phyloP scores from a whole-genome alignment of 768 basidiomycete species.

The Tylopilus vinaceipallidus region DNA sequence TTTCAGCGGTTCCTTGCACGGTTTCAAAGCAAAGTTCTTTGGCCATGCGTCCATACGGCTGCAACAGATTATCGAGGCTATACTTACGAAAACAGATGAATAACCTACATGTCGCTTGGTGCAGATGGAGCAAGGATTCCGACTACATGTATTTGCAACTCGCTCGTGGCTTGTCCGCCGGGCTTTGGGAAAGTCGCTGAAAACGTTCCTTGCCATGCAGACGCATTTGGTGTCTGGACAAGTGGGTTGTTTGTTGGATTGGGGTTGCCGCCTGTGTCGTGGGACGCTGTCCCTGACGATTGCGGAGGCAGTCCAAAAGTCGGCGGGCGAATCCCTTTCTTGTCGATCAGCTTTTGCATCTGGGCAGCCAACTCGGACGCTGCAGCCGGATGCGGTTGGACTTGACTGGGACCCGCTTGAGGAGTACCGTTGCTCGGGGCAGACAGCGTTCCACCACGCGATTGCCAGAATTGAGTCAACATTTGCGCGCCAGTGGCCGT shows the following conservation, averaged over 20 bases:
- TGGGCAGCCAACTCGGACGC: slow-evolving; percentile 34
- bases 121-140: slow-evolving; percentile 19
- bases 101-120: slow-evolving; percentile 35
- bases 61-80: slow-evolving; percentile 6
- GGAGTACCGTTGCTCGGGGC: slow-evolving; percentile 2
- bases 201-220: slow-evolving; percentile 49
- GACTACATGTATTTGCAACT: slow-evolving; percentile 42
- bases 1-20: slow-evolving; percentile 42
- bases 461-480: slow-evolving; percentile 29
- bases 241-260: background rate
- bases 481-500: slow-evolving; percentile 23
- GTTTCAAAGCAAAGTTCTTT: slow-evolving; percentile 36
- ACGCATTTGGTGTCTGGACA: background rate
- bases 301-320: slow-evolving; percentile 15
- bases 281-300: slow-evolving; percentile 16
- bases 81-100: background rate
- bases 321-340: slow-evolving; percentile 35
- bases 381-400: background rate
- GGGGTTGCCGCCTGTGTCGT: slow-evolving; percentile 6
- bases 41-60: slow-evolving; percentile 61
- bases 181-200: slow-evolving; percentile 39
- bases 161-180: slow-evolving; percentile 34
- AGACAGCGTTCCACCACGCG: slow-evolving; percentile 21
- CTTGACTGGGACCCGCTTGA: slow-evolving; percentile 17
- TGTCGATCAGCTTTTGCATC: slow-evolving; percentile 50